Conservation (phyloP, 202 grass and related monocot genomes). For the Musa balbisiana region DNA sequence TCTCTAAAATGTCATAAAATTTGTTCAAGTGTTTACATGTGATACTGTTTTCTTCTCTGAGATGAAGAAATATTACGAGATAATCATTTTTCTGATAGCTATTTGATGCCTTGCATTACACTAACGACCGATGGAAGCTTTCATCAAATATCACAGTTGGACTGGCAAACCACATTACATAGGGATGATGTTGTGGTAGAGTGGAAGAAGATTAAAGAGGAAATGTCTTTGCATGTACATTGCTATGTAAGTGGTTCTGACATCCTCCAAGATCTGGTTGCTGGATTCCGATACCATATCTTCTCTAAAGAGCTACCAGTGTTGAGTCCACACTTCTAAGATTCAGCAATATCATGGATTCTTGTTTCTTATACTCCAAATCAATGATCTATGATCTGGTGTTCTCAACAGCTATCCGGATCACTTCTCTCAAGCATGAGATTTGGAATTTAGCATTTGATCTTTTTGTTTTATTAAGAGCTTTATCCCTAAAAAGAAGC, state of each 20-base stretch:
- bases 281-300: conserved; percentile 79
- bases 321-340: conserved; percentile 20
- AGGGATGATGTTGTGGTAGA: conserved; percentile 78
- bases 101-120: neutral
- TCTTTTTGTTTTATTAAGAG: neutral
- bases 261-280: conserved; percentile 67
- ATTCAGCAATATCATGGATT: neutral
- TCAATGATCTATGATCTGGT: too few species aligned
- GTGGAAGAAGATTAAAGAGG: conserved; percentile 62
- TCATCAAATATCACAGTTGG: conserved; percentile 28
- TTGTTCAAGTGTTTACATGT: neutral
- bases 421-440: neutral
- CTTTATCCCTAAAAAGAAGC: neutral
- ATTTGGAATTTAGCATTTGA: neutral
- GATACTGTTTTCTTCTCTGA: neutral
- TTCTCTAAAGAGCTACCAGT: conserved; percentile 92
- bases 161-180: conserved; percentile 55
- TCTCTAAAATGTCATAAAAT: neutral
- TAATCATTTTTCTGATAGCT: neutral
- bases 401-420: neutral
- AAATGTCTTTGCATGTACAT: conserved; percentile 81
- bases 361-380: neutral
- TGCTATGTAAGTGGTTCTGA: conserved; percentile 83
- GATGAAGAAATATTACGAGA: neutral
- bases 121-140: conserved; percentile 3